A percentile compares a stretch with the other conserved stretches of the same genome.
Conservation (phyloP, 176 grass and related monocot species). For the Musa schizocarpa region DNA sequence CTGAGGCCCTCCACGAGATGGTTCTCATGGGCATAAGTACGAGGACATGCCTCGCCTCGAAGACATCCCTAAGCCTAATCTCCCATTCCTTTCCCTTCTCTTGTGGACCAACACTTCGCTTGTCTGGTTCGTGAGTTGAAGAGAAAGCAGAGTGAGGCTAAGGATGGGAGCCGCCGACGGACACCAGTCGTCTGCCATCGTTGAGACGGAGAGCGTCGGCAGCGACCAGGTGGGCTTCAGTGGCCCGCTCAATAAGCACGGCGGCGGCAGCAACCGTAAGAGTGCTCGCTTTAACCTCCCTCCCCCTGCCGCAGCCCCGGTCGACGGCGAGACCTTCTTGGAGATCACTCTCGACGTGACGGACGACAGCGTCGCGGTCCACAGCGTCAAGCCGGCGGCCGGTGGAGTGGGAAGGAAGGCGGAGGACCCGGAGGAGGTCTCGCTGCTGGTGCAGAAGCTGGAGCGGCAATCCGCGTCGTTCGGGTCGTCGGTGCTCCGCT, state of each 20-base stretch:
- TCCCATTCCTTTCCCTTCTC: not conserved
- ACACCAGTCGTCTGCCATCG: not conserved
- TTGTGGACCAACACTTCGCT: not conserved
- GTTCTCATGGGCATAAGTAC: too few relatives aligned
- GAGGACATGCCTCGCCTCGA: too few relatives aligned
- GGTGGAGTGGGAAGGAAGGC: not conserved
- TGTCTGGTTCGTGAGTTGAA: not conserved
- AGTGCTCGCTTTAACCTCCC: conserved; percentile 11
- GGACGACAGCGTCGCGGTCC: conserved; percentile 71
- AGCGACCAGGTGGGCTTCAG: not conserved
- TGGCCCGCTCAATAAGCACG: not conserved
- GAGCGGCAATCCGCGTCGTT: not conserved
- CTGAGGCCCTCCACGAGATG: too few relatives aligned
- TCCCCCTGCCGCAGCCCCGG: not conserved
- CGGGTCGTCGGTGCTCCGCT: not conserved
- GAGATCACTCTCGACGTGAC: conserved; percentile 89
- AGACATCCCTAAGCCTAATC: too few relatives aligned
- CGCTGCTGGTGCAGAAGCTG: conserved; percentile 21
- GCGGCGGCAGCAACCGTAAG: not conserved
- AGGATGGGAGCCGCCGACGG: not conserved
- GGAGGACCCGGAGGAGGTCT: conserved; percentile 1
- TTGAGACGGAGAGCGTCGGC: not conserved
- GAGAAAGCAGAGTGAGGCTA: not conserved
- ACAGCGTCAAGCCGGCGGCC: conserved; percentile 56
- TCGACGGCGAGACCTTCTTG: conserved; percentile 65